phyloP scores from a whole-genome alignment of 805 yeast species.

The Ogataea siamensis region DNA sequence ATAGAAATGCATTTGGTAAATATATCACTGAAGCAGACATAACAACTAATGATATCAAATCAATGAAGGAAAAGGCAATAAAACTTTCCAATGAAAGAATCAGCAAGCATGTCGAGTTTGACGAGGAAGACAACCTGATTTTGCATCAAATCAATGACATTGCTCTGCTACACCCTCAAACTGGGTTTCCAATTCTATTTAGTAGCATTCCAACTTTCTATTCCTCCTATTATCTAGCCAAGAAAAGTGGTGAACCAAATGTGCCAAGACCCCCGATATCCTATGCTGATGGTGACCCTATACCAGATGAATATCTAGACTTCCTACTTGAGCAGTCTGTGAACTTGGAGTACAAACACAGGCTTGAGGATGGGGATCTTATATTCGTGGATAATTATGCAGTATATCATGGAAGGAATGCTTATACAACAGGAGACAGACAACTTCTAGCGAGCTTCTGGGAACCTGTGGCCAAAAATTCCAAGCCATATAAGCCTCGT shows the following conservation, averaged over 20 bases:
- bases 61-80: conserved; percentile 10
- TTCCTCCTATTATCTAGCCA: conserved; percentile 12
- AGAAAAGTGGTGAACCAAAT: conserved; percentile 9
- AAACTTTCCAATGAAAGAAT: conserved; percentile 11
- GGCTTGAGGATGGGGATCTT: conserved; percentile 25
- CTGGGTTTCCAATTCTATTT: conserved; percentile 21
- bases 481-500: conserved; percentile 13
- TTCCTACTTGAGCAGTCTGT: conserved; percentile 22
- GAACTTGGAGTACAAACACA: conserved; percentile 24
- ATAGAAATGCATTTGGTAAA: conserved; percentile 15
- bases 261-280: too few species aligned
- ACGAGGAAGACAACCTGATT: conserved; percentile 13
- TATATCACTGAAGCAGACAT: conserved; percentile 10
- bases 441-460: conserved; percentile 27
- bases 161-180: conserved; percentile 10
- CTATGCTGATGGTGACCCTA: conserved; percentile 24
- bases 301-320: conserved; percentile 25
- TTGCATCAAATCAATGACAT: conserved; percentile 14
- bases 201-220: conserved; percentile 27
- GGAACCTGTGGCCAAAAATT: conserved; percentile 10
- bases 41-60: conserved; percentile 3
- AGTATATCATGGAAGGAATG: conserved; percentile 28
- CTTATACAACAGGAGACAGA: conserved; percentile 22
- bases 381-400: conserved; percentile 25
- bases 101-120: conserved; percentile 14